Percentiles rank a stretch among this genome's conserved stretches.
Conservation (phyloP, 345 rosid genomes). For the Angophora floribunda region DNA sequence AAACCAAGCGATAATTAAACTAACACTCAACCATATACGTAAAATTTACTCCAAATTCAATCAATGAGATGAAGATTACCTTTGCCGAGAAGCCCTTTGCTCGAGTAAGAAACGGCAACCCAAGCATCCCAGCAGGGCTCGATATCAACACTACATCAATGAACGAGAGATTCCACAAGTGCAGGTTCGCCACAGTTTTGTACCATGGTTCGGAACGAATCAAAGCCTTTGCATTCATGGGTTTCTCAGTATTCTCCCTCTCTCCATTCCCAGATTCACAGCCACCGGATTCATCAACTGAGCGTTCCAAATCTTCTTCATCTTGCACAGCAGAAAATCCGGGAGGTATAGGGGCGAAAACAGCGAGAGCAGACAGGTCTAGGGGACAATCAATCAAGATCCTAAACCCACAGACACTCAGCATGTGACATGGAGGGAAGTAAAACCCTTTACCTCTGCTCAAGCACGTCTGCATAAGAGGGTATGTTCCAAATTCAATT, state of each 20-base stretch:
- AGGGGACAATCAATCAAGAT: slow-evolving; percentile 73
- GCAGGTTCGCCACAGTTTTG: slow-evolving; percentile 60
- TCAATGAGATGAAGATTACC: slow-evolving; percentile 20
- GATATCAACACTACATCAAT: slow-evolving; percentile 69
- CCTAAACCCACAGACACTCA: slow-evolving; percentile 50
- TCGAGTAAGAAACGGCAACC: slow-evolving; percentile 70
- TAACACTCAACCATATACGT: not conserved
- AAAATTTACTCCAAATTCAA: not conserved
- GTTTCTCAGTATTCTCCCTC: slow-evolving; percentile 5
- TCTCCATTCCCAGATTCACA: slow-evolving; percentile 13
- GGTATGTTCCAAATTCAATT: too few species aligned
- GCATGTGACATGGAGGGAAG: not conserved
- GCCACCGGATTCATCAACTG: slow-evolving; percentile 4
- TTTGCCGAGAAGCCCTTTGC: slow-evolving; percentile 56
- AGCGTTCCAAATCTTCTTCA: slow-evolving; percentile 10
- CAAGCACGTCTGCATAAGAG: slow-evolving; percentile 23
- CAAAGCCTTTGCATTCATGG: slow-evolving; percentile 29
- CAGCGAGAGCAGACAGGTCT: slow-evolving; percentile 58
- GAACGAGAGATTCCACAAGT: slow-evolving; percentile 68
- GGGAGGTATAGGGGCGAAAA: slow-evolving; percentile 54
- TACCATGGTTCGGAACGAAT: slow-evolving; percentile 74
- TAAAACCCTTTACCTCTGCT: slow-evolving; percentile 62
- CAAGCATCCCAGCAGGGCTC: slow-evolving; percentile 73
- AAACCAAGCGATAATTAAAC: not conserved
- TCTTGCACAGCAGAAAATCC: not conserved